Percentiles rank a stretch among this genome's conserved stretches.
These are phyloP conservation scores for Scedosporium apiospermum DNA, from an alignment of 2,329 filamentous ascomycete species.

Conservation along the genomic window DNA sequence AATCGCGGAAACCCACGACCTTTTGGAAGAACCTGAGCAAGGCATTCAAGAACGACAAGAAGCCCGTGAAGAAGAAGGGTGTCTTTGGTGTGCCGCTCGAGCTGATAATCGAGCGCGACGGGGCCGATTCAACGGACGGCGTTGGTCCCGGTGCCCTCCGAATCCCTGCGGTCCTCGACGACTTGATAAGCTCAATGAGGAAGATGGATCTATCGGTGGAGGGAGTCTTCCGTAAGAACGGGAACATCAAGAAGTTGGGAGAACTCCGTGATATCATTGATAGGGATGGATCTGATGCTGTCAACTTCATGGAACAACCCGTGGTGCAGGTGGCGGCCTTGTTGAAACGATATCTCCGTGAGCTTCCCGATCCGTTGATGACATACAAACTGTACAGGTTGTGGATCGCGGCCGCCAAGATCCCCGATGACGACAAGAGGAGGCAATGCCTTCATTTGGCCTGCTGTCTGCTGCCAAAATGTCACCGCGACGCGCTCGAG, in stretches of 20 bases:
- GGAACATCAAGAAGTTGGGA: conserved; percentile 89
- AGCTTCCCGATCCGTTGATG: conserved; percentile 87
- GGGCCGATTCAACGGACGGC: conserved; percentile 94
- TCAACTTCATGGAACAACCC: conserved; percentile 79
- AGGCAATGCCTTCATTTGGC: conserved; percentile 81
- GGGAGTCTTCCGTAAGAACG: conserved; percentile 97
- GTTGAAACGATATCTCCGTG: conserved; percentile 87
- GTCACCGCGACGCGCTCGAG: conserved; percentile 87
- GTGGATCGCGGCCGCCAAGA: conserved; percentile 84
- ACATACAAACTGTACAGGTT: conserved; percentile 90
- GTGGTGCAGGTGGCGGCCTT: conserved; percentile 91
- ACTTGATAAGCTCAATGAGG: conserved; percentile 87
- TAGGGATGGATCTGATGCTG: conserved; percentile 70
- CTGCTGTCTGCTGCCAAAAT: conserved; percentile 86
- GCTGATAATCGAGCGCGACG: conserved; percentile 81
- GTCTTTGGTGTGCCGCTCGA: conserved; percentile 89
- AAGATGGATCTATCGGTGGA: conserved; percentile 99
- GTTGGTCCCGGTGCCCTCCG: conserved; percentile 85
- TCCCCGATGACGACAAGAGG: conserved; percentile 70
- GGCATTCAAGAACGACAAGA: conserved; percentile 83
- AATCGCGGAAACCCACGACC: conserved; percentile 77
- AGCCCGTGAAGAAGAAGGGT: conserved; percentile 79
- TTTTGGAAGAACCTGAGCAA: conserved; percentile 99
- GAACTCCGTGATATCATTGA: conserved; percentile 83
- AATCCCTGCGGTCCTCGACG: conserved; percentile 90